A percentile compares a stretch with the other conserved stretches of the same genome.
Evolutionary conservation across 148 eudicot species (phyloP).

Genomic region (Chenopodium suecicum): DNA sequence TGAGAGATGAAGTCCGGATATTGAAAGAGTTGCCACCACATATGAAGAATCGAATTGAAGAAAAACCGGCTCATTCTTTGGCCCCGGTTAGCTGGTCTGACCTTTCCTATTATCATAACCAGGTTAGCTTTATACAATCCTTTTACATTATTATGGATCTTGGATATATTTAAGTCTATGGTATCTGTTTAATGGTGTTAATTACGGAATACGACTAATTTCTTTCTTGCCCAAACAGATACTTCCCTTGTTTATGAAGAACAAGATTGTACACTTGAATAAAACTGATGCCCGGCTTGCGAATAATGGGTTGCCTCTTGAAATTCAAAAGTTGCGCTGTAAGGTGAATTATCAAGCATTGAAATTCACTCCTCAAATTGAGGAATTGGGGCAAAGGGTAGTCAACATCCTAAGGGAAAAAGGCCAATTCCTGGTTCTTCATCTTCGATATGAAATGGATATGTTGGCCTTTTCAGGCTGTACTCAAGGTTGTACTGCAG

Average conservation of each 20-base stretch:
- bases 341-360: constrained; percentile 60
- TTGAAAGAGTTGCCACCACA: constrained; percentile 65
- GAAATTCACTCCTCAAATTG: constrained; percentile 66
- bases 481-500: constrained; percentile 57
- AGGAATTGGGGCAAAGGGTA: constrained; percentile 59
- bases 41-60: constrained; percentile 54
- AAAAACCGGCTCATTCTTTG: constrained; percentile 48
- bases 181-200: background rate
- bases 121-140: constrained; percentile 33
- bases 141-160: background rate
- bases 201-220: constrained; percentile 7
- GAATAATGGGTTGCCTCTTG: constrained; percentile 60
- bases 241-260: constrained; percentile 57
- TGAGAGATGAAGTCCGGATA: constrained; percentile 67
- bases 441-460: constrained; percentile 79
- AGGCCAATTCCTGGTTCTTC: constrained; percentile 68
- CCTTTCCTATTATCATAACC: constrained; percentile 67
- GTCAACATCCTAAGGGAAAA: constrained; percentile 51
- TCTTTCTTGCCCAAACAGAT: constrained; percentile 38
- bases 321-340: constrained; percentile 65
- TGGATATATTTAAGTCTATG: background rate
- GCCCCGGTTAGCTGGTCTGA: constrained; percentile 82
- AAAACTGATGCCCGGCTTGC: constrained; percentile 76
- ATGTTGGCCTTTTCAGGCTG: constrained; percentile 87
- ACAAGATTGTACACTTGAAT: constrained; percentile 68